Percentiles rank a stretch among this genome's conserved stretches.
Conservation (phyloP, 805 yeast genomes). For the Myxozyma lipomycoides region DNA sequence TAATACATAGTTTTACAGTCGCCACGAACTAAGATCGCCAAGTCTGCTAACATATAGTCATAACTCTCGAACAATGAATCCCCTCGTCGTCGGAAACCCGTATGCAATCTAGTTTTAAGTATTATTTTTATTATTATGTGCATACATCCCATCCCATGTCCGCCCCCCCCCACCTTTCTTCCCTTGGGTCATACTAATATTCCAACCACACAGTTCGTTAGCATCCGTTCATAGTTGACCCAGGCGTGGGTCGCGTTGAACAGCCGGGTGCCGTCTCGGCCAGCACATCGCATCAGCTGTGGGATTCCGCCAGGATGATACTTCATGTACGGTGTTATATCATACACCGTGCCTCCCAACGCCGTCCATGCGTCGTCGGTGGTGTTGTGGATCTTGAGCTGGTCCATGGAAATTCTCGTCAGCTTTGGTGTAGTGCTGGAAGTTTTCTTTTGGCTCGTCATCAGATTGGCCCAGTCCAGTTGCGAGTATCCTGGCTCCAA, state of each 20-base stretch:
- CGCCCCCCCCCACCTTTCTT: neutral
- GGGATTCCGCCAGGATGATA: constrained; percentile 93
- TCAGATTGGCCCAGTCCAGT: constrained; percentile 74
- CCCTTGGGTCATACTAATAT: neutral
- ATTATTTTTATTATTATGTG: too few species aligned
- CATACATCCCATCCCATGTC: too few species aligned
- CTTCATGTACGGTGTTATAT: constrained; percentile 73
- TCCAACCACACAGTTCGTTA: constrained; percentile 77
- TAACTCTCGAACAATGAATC: too few species aligned
- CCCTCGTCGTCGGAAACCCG: too few species aligned
- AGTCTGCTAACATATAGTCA: too few species aligned
- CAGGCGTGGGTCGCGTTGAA: constrained; percentile 55
- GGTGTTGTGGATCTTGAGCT: constrained; percentile 55
- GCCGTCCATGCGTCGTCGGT: constrained; percentile 82
- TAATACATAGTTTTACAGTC: too few species aligned
- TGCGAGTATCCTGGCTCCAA: constrained; percentile 81
- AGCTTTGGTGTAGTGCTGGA: constrained; percentile 6
- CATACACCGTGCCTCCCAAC: constrained; percentile 75
- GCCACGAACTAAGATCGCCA: too few species aligned
- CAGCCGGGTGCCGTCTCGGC: constrained; percentile 71
- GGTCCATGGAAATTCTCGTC: constrained; percentile 45
- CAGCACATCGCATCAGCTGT: constrained; percentile 74
- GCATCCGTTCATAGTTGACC: constrained; percentile 83
- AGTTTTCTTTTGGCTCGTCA: constrained; percentile 38
- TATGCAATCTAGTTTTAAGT: too few species aligned